Conservation (phyloP, 2,329 filamentous ascomycete genomes). For the Colletotrichum simmondsii region DNA sequence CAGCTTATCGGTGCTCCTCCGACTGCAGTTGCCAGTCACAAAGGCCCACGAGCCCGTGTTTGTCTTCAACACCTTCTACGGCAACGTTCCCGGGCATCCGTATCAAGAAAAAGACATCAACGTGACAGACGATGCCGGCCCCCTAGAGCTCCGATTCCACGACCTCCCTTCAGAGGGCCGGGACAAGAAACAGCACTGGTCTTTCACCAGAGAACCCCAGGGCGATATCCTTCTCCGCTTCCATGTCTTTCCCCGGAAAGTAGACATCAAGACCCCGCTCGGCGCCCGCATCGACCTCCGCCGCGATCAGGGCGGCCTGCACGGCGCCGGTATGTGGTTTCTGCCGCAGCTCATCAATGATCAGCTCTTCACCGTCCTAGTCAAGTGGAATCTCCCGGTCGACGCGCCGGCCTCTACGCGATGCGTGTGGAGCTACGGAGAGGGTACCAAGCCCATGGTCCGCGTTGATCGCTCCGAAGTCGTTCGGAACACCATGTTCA, state of each 20-base stretch:
- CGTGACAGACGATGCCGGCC: conserved; percentile 17
- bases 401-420: conserved; percentile 28
- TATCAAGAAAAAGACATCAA: conserved; percentile 6
- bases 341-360: conserved; percentile 27
- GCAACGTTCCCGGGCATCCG: conserved; percentile 3
- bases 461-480: conserved; percentile 18
- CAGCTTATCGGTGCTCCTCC: conserved; percentile 3
- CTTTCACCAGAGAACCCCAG: conserved; percentile 16
- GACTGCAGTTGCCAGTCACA: background rate
- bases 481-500: conserved; percentile 29
- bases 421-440: conserved; percentile 35
- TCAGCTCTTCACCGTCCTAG: conserved; percentile 18
- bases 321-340: conserved; percentile 32
- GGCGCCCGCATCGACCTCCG: conserved; percentile 33
- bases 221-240: conserved; percentile 32
- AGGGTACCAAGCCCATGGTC: conserved; percentile 27
- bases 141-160: conserved; percentile 19
- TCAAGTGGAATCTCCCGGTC: conserved; percentile 32
- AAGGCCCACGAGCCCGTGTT: background rate
- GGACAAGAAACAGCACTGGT: conserved; percentile 32
- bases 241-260: conserved; percentile 32
- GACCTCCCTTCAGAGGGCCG: conserved; percentile 27
- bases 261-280: conserved; percentile 22
- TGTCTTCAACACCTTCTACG: background rate
- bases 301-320: conserved; percentile 20